Percentiles rank a stretch among this genome's conserved stretches.
These are phyloP conservation scores for Suhomyces chickasaworum DNA, from an alignment of 1,139 yeast species.

Conservation along the genomic window DNA sequence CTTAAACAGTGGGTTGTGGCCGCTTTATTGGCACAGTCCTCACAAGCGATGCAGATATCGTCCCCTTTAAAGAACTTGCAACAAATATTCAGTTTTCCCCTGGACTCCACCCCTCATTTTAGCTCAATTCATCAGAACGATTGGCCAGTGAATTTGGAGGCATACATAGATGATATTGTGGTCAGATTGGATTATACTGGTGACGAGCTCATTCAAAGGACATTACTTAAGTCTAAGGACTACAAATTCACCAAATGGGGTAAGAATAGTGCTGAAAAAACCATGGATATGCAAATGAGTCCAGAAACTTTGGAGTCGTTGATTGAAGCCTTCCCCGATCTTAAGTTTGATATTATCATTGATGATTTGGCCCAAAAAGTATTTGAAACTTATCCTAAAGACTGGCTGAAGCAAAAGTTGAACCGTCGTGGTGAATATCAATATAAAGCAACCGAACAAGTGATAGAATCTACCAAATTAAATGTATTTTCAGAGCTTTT, in stretches of 20 bases:
- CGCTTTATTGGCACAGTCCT: constrained; percentile 1
- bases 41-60: constrained; percentile 2
- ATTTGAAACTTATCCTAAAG: constrained; percentile 54
- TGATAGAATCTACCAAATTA: constrained; percentile 20
- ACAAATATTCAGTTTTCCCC: constrained; percentile 1
- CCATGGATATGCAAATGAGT: constrained; percentile 40
- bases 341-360: constrained; percentile 44
- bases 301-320: constrained; percentile 26
- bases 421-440: constrained; percentile 11
- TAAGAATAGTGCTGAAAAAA: constrained; percentile 23
- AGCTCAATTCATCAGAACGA: constrained; percentile 23
- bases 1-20: not conserved
- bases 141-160: constrained; percentile 50
- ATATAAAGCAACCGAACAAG: constrained; percentile 24
- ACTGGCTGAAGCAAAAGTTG: constrained; percentile 15
- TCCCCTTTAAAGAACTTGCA: not conserved
- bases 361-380: constrained; percentile 59
- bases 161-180: constrained; percentile 55
- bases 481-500: constrained; percentile 48
- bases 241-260: constrained; percentile 36
- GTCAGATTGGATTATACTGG: constrained; percentile 40
- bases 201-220: constrained; percentile 23
- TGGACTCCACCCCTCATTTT: constrained; percentile 23
- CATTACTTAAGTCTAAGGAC: constrained; percentile 18
- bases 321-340: constrained; percentile 20